Evolutionary conservation across 2,329 filamentous ascomycete species (phyloP).

Genomic region (Fusarium virguliforme): DNA sequence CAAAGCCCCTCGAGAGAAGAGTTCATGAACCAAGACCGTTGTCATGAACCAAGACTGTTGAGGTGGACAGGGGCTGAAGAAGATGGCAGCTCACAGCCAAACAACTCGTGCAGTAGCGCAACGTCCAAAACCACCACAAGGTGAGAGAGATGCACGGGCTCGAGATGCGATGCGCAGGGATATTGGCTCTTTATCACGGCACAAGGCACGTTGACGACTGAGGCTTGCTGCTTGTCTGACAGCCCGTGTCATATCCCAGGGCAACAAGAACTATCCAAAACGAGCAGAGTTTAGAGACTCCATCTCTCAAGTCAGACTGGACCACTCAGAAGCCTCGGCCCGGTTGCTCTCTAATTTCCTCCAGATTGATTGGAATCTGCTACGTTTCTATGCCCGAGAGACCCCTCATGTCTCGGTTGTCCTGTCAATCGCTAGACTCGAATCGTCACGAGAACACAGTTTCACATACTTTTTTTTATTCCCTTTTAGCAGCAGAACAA

Average conservation of each 20-base stretch:
- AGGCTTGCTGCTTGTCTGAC: neutral
- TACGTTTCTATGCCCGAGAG: neutral
- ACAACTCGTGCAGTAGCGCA: constrained; percentile 19
- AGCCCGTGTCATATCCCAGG: constrained; percentile 44
- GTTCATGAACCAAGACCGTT: neutral
- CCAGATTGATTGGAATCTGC: constrained; percentile 48
- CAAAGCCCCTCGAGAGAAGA: constrained; percentile 3
- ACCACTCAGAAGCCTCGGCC: constrained; percentile 8
- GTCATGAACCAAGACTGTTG: constrained; percentile 18
- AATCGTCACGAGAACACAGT: constrained; percentile 27
- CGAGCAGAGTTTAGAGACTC: constrained; percentile 22
- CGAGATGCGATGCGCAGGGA: constrained; percentile 21
- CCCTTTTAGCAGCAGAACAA: neutral
- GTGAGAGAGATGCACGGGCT: neutral
- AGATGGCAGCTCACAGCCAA: constrained; percentile 3
- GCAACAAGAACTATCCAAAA: constrained; percentile 42
- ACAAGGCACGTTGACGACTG: constrained; percentile 1
- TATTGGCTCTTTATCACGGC: constrained; percentile 33
- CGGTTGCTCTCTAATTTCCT: constrained; percentile 42
- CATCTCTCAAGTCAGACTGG: constrained; percentile 9
- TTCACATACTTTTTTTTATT: constrained; percentile 27
- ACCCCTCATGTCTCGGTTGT: constrained; percentile 26
- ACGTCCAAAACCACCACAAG: constrained; percentile 9
- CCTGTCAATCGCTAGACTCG: constrained; percentile 15
- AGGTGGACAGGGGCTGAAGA: constrained; percentile 9